Evolutionary conservation across 495 filamentous ascomycete species (phyloP).

Genomic region (Lophiostoma macrostomum): DNA sequence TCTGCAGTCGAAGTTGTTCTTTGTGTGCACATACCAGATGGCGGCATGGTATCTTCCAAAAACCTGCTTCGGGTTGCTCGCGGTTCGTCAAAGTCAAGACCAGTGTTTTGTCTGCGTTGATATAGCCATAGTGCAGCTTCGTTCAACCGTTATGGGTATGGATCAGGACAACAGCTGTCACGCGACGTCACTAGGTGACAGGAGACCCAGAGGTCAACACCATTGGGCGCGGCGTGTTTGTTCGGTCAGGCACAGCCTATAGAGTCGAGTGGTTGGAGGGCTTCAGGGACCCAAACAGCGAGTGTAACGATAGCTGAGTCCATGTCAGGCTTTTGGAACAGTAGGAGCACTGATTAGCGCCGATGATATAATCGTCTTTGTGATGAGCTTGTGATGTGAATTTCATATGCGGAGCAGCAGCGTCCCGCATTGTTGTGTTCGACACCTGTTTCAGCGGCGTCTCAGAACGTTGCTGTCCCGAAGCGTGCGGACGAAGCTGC

Average conservation of each 20-base stretch:
- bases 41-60: too few relatives aligned
- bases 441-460: slow-evolving; percentile 26
- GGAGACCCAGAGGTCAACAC: too few relatives aligned
- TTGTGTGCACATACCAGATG: too few relatives aligned
- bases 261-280: background rate
- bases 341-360: background rate
- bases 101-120: too few relatives aligned
- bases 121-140: too few relatives aligned
- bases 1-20: too few relatives aligned
- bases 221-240: too few relatives aligned
- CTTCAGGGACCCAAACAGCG: slow-evolving; percentile 3
- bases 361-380: background rate
- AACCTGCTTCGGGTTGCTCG: too few relatives aligned
- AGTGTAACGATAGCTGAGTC: slow-evolving; percentile 4
- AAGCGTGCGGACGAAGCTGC: background rate
- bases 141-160: too few relatives aligned
- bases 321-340: background rate
- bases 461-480: slow-evolving; percentile 14
- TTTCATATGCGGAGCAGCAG: slow-evolving; percentile 2
- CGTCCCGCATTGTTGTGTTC: slow-evolving; percentile 5
- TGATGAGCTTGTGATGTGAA: background rate
- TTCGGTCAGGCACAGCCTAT: background rate
- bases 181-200: too few relatives aligned
- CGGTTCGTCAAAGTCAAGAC: too few relatives aligned
- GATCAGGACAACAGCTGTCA: too few relatives aligned